These are phyloP conservation scores for Zygosaccharomyces rouxii DNA, from an alignment of 805 yeast species.

Conservation along the genomic window DNA sequence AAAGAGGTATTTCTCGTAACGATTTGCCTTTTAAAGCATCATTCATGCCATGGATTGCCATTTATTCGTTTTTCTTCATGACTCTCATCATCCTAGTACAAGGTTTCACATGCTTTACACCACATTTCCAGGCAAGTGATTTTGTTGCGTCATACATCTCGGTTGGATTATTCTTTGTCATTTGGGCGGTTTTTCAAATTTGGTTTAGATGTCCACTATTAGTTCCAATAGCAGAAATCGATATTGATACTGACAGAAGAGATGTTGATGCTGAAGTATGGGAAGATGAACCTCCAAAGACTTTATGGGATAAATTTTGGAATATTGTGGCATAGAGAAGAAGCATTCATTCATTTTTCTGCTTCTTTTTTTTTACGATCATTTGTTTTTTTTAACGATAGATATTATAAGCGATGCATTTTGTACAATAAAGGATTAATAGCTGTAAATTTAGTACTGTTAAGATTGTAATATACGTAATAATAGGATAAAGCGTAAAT, in stretches of 20 bases:
- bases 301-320: conserved; percentile 56
- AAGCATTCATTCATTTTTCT: neutral
- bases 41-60: conserved; percentile 65
- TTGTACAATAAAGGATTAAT: neutral
- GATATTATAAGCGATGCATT: neutral
- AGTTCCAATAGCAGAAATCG: conserved; percentile 54
- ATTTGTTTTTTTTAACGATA: neutral
- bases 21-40: conserved; percentile 69
- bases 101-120: conserved; percentile 64
- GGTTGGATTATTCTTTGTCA: conserved; percentile 50
- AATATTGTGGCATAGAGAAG: conserved; percentile 33
- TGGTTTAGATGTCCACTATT: conserved; percentile 46
- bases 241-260: conserved; percentile 63
- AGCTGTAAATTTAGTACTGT: neutral
- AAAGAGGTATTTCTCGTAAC: conserved; percentile 62
- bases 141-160: conserved; percentile 75
- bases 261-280: conserved; percentile 56
- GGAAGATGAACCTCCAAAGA: conserved; percentile 49
- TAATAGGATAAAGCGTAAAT: neutral
- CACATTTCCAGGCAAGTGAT: conserved; percentile 44
- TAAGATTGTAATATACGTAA: neutral
- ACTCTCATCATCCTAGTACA: conserved; percentile 60
- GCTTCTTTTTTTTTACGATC: neutral
- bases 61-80: conserved; percentile 54
- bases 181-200: conserved; percentile 54